A percentile compares a stretch with the other conserved stretches of the same genome.
Evolutionary conservation across 805 yeast genomes (phyloP).

Genomic region (Schwanniomyces yamadae): DNA sequence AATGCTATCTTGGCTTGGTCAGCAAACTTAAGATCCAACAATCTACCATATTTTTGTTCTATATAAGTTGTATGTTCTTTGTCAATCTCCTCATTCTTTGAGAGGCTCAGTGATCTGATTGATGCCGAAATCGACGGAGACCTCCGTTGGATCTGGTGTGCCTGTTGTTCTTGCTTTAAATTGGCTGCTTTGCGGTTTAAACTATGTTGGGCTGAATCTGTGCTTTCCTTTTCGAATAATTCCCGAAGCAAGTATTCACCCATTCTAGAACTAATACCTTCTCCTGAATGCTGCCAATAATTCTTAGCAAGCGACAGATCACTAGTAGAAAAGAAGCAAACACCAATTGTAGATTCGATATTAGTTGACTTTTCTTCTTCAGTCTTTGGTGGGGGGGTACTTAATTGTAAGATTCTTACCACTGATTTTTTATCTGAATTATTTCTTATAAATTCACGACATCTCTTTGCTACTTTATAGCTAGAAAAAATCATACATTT

Average conservation of each 20-base stretch:
- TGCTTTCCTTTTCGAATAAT: slow-evolving; percentile 35
- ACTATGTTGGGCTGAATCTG: slow-evolving; percentile 5
- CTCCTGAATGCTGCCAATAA: slow-evolving; percentile 98
- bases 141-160: slow-evolving; percentile 27
- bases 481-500: slow-evolving; percentile 74
- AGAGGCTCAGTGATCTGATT: slow-evolving; percentile 18
- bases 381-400: slow-evolving; percentile 64
- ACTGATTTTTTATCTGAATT: slow-evolving; percentile 29
- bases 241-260: slow-evolving; percentile 81
- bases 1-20: slow-evolving; percentile 74
- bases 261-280: slow-evolving; percentile 87
- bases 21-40: slow-evolving; percentile 74
- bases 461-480: slow-evolving; percentile 75
- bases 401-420: slow-evolving; percentile 68
- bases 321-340: slow-evolving; percentile 69
- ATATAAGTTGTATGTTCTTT: slow-evolving; percentile 65
- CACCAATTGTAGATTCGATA: slow-evolving; percentile 69
- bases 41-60: slow-evolving; percentile 90
- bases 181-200: slow-evolving; percentile 3
- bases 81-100: slow-evolving; percentile 32
- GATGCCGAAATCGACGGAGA: slow-evolving; percentile 34
- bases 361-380: slow-evolving; percentile 59
- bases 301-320: slow-evolving; percentile 67
- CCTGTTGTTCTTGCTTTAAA: slow-evolving; percentile 36
- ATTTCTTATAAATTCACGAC: slow-evolving; percentile 71